Conservation (phyloP, 371 early-diverging fungal species). For the Encephalitozoon intestinalis region DNA sequence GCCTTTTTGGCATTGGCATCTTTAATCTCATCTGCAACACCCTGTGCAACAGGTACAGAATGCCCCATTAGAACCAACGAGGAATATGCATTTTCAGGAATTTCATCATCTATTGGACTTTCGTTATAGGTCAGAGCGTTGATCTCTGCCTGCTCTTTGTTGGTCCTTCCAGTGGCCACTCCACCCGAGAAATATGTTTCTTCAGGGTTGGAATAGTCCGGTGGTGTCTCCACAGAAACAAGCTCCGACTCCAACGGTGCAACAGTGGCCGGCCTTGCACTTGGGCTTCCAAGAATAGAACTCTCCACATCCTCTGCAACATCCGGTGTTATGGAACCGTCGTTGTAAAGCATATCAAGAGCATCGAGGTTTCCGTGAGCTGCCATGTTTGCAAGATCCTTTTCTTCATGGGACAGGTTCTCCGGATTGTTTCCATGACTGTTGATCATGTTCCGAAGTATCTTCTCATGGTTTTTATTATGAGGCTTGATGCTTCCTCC, state of each 20-base stretch:
- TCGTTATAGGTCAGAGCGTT: background rate
- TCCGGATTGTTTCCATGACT: background rate
- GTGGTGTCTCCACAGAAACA: background rate
- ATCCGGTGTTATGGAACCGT: background rate
- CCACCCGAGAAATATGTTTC: background rate
- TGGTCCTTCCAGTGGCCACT: background rate
- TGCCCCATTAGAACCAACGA: background rate
- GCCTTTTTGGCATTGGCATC: background rate
- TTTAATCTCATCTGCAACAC: background rate
- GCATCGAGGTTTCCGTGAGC: conserved; percentile 17
- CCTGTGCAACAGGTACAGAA: background rate
- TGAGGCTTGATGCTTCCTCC: background rate
- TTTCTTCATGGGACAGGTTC: background rate
- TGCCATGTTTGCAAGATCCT: conserved; percentile 8
- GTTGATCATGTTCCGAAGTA: background rate
- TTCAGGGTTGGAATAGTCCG: background rate
- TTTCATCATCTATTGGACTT: background rate
- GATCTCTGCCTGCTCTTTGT: background rate
- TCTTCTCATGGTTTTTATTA: background rate
- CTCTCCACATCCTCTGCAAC: background rate
- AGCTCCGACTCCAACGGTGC: background rate
- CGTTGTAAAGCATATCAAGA: conserved; percentile 1
- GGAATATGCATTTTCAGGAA: background rate
- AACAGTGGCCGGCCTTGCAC: background rate
- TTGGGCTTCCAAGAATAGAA: background rate